Evolutionary conservation across 108 stramenopile species (phyloP), one percentile per base, ranked within the genome.

Genomic region (Skeletonema menzelii): DNA sequence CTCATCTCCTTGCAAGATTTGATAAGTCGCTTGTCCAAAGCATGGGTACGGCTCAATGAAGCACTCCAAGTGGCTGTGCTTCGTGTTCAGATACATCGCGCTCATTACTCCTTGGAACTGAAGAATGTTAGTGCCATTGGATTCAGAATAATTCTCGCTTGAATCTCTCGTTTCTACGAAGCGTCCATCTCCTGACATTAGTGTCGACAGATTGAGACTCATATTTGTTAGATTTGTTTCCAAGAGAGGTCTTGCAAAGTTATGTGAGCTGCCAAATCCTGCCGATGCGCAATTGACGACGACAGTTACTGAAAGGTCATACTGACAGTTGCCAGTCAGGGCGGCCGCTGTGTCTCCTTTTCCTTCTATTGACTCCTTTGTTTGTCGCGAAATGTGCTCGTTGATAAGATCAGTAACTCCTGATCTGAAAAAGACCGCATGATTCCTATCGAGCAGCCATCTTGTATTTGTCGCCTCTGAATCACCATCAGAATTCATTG

Each of bases 391-490:
- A 30, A 80, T 46, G 11, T 80, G 75, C 17, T 42, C 40, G 28
- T 58, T 27, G 4, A 80, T 27, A 13, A 63, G 53, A 49, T 70
- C 59, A 8, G 75, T 24, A 27, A 59, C 63, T n/a, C 79, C 69
- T 24, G 20, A 26, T 28, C 49, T 57, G 31, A 47, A 14, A 19
- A n/a, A 64, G 27, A 20, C 30, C 44, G 59, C n/a, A 11, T 66
- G 42, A 47, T 76, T 72, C 22, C 59, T 27, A 46, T 80, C 79
- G 10, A 80, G 32, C 2, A 80, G 24, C 79, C 79, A 80, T 19
- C 27, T 35, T 7, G 79, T 69, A 13, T 53, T 20, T 44, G 14
- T 53, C 20, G 5, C 55, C 28, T 6, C 14, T 27, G 63, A 11
- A 14, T 67, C 53, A 60, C 17, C 13, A 47, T 55, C 40, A 14